A percentile compares a stretch with the other conserved stretches of the same genome.
These are phyloP conservation scores for Chernovozyma aurita DNA, from an alignment of 1,139 yeast species.

Conservation along the genomic window DNA sequence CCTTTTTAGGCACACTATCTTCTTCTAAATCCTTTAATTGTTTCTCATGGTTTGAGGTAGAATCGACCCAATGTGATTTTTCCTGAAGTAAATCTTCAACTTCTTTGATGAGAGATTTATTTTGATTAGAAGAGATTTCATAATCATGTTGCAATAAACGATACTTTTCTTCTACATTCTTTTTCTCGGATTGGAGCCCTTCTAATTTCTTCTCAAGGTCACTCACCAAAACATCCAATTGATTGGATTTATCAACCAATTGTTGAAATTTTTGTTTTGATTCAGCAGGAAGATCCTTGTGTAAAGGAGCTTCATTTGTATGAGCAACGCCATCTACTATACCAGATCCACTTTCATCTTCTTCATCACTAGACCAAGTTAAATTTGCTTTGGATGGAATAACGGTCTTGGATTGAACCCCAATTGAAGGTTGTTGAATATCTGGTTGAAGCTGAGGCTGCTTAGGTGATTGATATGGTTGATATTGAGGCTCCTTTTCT, in stretches of 20 bases:
- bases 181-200: slow-evolving; percentile 15
- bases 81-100: slow-evolving; percentile 16
- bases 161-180: slow-evolving; percentile 16
- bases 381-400: slow-evolving; percentile 75
- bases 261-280: background rate
- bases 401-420: slow-evolving; percentile 57
- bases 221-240: background rate
- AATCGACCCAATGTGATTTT: slow-evolving; percentile 10
- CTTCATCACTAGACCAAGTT: slow-evolving; percentile 83
- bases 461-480: background rate
- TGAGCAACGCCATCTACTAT: background rate
- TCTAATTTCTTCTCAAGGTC: slow-evolving; percentile 7
- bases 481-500: background rate
- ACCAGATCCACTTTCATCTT: slow-evolving; percentile 29
- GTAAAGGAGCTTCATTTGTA: background rate
- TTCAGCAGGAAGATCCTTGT: background rate
- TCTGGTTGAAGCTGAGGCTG: background rate
- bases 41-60: slow-evolving; percentile 1
- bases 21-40: slow-evolving; percentile 2
- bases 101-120: slow-evolving; percentile 20
- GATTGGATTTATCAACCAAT: background rate
- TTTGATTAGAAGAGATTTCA: slow-evolving; percentile 18
- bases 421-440: slow-evolving; percentile 19
- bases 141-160: slow-evolving; percentile 21
- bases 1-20: slow-evolving; percentile 10